Evolutionary conservation across 179 eudicot species (phyloP), one percentile per base, ranked within the genome.

Genomic region (Beta lomatogona): DNA sequence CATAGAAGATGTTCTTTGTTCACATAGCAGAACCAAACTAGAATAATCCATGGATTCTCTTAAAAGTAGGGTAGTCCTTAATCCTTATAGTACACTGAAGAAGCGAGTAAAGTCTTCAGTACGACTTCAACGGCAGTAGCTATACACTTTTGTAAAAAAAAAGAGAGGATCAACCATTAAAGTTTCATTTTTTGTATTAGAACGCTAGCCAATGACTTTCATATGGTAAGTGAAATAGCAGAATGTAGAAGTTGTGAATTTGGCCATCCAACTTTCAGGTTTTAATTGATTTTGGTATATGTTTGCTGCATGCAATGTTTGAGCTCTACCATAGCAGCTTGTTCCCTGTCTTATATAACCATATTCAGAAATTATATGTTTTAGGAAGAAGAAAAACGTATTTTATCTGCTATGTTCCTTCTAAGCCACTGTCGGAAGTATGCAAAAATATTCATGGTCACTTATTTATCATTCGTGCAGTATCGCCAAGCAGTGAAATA

Each of bases 401-500:
- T 8, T 21, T 15, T n/a, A 48, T 55, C 41, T 14, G 48, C 52
- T 65, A 79, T 59, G 8, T 78, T 79, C 55, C 46, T 22, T 19
- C 64, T 28, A 11, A 16, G 22, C 46, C 60, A 19, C 77, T 72
- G 1, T 36, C 45, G 14, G 14, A 13, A 55, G 46, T 53, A 9
- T 65, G 16, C 70, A 36, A 31, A 60, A 14, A 22, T n/a, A 59
- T 21, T 77, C 44, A 25, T 59, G 67, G 4, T 45, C 16, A 71
- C 31, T 58, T 77, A 46, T 14, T 59, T 69, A 11, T 66, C 28
- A 15, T 69, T 76, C 80, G 28, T 85, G 83, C 87, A 91, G 94
- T 70, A 80, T 78, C 88, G 28, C 65, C 83, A 22, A 63, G 87
- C 83, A 79, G 82, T 77, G 83, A 87, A 77, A 64, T 64, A 80